These are phyloP conservation scores for Chalciporus sp. DNA, from an alignment of 1,284 basidiomycete species.

Conservation along the genomic window DNA sequence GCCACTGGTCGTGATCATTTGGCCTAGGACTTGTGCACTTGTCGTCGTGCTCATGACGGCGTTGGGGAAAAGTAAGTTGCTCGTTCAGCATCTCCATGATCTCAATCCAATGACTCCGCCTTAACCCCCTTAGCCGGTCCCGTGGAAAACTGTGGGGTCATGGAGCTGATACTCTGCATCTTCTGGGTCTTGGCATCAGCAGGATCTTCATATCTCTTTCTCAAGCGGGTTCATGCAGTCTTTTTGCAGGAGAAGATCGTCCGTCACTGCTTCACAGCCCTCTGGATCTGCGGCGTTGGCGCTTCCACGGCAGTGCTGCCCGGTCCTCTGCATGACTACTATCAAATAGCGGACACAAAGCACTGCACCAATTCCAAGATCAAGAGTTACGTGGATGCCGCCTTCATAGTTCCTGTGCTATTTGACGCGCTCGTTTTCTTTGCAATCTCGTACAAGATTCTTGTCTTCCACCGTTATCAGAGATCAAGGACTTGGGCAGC, in stretches of 20 bases:
- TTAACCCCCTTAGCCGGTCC: slow-evolving; percentile 22
- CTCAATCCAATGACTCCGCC: not conserved
- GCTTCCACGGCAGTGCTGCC: slow-evolving; percentile 22
- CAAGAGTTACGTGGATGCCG: slow-evolving; percentile 18
- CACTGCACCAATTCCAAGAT: slow-evolving; percentile 21
- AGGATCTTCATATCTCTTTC: slow-evolving; percentile 35
- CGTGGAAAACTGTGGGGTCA: slow-evolving; percentile 19
- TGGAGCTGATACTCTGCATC: slow-evolving; percentile 14
- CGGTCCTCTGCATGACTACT: slow-evolving; percentile 12
- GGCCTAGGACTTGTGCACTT: slow-evolving; percentile 20
- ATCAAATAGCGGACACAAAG: slow-evolving; percentile 26
- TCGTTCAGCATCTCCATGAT: not conserved
- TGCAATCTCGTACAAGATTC: slow-evolving; percentile 29
- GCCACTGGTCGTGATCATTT: slow-evolving; percentile 6
- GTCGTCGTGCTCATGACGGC: slow-evolving; percentile 20
- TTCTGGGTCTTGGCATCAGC: slow-evolving; percentile 27
- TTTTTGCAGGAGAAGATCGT: slow-evolving; percentile 19
- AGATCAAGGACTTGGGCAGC: slow-evolving; percentile 10
- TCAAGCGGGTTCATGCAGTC: slow-evolving; percentile 34
- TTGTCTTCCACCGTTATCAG: slow-evolving; percentile 9
- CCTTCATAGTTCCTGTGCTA: slow-evolving; percentile 24
- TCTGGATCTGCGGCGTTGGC: slow-evolving; percentile 30
- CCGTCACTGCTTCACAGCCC: slow-evolving; percentile 21
- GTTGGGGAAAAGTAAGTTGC: slow-evolving; percentile 23
- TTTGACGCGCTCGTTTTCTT: slow-evolving; percentile 34